A percentile compares a stretch with the other conserved stretches of the same genome.
phyloP scores from a whole-genome alignment of 495 filamentous ascomycete species.

The Hyaloscypha bicolor region DNA sequence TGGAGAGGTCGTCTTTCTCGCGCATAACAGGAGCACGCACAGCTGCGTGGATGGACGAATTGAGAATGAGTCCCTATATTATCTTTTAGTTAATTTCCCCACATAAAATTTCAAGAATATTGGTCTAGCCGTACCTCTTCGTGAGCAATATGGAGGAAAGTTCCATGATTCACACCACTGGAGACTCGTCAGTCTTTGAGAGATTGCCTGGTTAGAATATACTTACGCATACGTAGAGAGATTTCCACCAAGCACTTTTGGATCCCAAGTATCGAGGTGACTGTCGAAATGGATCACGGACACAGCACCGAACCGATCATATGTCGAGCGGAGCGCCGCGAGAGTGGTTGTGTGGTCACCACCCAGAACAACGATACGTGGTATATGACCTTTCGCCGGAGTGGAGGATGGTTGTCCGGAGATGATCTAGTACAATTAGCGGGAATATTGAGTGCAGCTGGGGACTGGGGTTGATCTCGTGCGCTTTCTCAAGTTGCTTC shows the following conservation, averaged over 20 bases:
- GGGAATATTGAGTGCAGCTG: neutral
- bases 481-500: neutral
- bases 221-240: constrained; percentile 37
- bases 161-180: neutral
- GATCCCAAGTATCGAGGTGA: neutral
- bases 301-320: neutral
- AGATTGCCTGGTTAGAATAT: neutral
- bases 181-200: neutral
- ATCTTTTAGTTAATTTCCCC: neutral
- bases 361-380: neutral
- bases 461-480: neutral
- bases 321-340: neutral
- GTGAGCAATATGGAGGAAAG: neutral
- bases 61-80: neutral
- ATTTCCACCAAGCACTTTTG: neutral
- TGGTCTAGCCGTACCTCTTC: neutral
- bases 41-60: neutral
- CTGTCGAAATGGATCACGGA: neutral
- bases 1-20: neutral
- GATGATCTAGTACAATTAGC: neutral
- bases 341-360: neutral
- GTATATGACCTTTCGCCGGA: neutral
- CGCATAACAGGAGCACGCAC: neutral
- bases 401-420: neutral
- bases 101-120: too few species aligned